Percentiles rank a stretch among this genome's conserved stretches.
These are phyloP conservation scores for Beauveria varroae DNA, from an alignment of 2,329 filamentous ascomycete genomes.

Conservation along the genomic window DNA sequence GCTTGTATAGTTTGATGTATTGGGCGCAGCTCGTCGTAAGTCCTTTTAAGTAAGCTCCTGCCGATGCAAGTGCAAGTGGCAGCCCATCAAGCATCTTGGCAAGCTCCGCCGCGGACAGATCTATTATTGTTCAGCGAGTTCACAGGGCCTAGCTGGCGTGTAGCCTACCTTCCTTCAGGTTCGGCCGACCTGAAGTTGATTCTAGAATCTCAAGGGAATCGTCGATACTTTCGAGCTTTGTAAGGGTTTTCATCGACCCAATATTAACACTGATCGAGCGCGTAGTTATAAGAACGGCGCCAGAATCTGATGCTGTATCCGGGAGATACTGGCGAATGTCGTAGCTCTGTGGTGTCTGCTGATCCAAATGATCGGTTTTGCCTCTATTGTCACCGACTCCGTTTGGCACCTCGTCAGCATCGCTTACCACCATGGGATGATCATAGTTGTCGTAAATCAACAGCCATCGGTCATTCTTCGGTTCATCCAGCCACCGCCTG, in stretches of 20 bases:
- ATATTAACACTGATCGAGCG: constrained; percentile 21
- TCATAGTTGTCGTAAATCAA: constrained; percentile 36
- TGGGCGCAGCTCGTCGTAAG: no score
- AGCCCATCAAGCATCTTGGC: no score
- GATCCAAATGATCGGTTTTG: not conserved
- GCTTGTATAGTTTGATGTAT: constrained; percentile 7
- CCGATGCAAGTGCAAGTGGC: no score
- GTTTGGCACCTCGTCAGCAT: no score
- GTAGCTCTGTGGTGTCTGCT: constrained; percentile 14
- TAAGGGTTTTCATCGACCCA: no score
- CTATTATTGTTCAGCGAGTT: no score
- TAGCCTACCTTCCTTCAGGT: constrained; percentile 8
- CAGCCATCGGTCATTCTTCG: constrained; percentile 30
- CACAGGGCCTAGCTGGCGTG: constrained; percentile 18
- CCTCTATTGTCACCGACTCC: not conserved
- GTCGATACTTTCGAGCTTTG: constrained; percentile 16
- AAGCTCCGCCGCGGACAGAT: no score
- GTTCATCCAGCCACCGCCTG: constrained; percentile 29
- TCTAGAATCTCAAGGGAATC: constrained; percentile 24
- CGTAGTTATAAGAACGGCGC: constrained; percentile 35
- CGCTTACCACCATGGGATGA: constrained; percentile 20
- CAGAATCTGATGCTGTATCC: constrained; percentile 25
- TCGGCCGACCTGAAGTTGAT: constrained; percentile 19
- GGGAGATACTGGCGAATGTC: constrained; percentile 25
- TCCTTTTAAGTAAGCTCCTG: no score